Conservation (phyloP, 768 basidiomycete genomes). For the Boletus eberwhitei region DNA sequence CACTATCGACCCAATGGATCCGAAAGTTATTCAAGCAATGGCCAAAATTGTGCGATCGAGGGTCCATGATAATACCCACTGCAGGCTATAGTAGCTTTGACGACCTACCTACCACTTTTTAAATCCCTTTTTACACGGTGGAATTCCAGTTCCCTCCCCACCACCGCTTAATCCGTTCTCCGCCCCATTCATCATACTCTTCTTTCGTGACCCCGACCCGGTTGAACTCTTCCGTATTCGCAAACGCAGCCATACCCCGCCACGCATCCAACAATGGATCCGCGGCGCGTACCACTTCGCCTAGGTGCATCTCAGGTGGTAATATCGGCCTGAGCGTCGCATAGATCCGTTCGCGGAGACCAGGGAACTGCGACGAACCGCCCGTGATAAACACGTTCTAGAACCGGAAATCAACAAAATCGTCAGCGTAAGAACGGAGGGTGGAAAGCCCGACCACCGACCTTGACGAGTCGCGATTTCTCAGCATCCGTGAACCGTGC, state of each 20-base stretch:
- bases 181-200: constrained; percentile 90
- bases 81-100: not conserved
- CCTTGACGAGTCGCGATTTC: constrained; percentile 72
- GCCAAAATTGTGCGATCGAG: too few species aligned
- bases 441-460: constrained; percentile 29
- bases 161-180: constrained; percentile 84
- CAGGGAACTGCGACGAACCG: constrained; percentile 69
- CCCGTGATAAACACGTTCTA: constrained; percentile 93
- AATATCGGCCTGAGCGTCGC: constrained; percentile 78
- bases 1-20: too few species aligned
- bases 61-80: too few species aligned
- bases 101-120: not conserved
- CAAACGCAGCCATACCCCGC: constrained; percentile 87
- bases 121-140: constrained; percentile 4
- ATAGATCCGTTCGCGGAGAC: constrained; percentile 64
- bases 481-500: constrained; percentile 65
- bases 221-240: constrained; percentile 51
- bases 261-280: constrained; percentile 80
- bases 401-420: not conserved
- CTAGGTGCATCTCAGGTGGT: constrained; percentile 74
- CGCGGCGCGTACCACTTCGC: constrained; percentile 51
- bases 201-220: constrained; percentile 61
- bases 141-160: constrained; percentile 89
- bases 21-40: too few species aligned
- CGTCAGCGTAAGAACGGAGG: not conserved